A percentile compares a stretch with the other conserved stretches of the same genome.
phyloP scores from a whole-genome alignment of 192 early-diverging fungal genomes.

The Cetraspora pellucida region DNA sequence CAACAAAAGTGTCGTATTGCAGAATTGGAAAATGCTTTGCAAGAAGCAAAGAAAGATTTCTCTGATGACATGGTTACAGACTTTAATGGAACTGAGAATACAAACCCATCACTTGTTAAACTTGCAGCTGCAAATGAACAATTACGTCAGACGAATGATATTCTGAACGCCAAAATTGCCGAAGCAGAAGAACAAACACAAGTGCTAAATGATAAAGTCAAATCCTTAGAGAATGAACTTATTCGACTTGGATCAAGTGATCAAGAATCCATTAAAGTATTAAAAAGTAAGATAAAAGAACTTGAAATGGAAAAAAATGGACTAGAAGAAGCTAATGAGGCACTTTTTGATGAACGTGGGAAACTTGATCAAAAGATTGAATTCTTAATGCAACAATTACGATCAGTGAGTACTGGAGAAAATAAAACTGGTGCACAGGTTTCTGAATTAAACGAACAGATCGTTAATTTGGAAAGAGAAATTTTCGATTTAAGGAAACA shows the following conservation, averaged over 20 bases:
- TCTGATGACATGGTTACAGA: neutral
- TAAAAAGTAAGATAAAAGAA: slow-evolving; percentile 22
- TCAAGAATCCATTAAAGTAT: neutral
- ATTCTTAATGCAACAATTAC: slow-evolving; percentile 16
- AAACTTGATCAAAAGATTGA: slow-evolving; percentile 28
- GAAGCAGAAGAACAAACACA: slow-evolving; percentile 8
- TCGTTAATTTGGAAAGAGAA: slow-evolving; percentile 1
- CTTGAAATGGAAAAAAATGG: slow-evolving; percentile 16
- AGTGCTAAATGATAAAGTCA: slow-evolving; percentile 17
- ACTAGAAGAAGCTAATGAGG: slow-evolving; percentile 23
- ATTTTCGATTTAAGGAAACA: neutral
- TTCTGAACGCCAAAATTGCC: slow-evolving; percentile 13
- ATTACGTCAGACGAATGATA: slow-evolving; percentile 24
- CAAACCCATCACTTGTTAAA: slow-evolving; percentile 27
- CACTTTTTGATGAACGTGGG: slow-evolving; percentile 10
- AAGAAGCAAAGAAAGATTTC: slow-evolving; percentile 18
- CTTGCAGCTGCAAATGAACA: slow-evolving; percentile 15
- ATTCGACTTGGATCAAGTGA: neutral
- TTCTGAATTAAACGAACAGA: slow-evolving; percentile 24
- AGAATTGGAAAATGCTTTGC: slow-evolving; percentile 39
- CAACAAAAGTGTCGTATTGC: slow-evolving; percentile 43
- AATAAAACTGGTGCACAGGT: neutral
- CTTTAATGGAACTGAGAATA: neutral
- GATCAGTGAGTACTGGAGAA: neutral
- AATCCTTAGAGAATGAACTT: slow-evolving; percentile 23